Percentiles rank a stretch among this genome's conserved stretches.
These are phyloP conservation scores for Taphrina pruni DNA, from an alignment of 1,139 yeast species.

Conservation along the genomic window DNA sequence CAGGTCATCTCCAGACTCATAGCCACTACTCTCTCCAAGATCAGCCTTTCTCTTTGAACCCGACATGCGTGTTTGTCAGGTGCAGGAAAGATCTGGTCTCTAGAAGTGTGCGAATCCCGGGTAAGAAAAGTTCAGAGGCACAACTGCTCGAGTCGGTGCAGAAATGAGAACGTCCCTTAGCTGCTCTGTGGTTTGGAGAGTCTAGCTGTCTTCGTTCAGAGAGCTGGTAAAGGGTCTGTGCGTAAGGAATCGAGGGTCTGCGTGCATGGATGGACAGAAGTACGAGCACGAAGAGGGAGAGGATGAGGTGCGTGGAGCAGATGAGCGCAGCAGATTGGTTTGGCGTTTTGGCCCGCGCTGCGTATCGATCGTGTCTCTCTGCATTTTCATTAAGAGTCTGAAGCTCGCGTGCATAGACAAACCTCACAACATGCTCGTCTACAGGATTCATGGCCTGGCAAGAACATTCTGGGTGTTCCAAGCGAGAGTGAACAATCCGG, in stretches of 20 bases:
- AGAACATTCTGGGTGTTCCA: too few species aligned
- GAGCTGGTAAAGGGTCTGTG: too few species aligned
- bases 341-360: not conserved
- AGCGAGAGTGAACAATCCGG: too few species aligned
- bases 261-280: not conserved
- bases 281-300: conserved; percentile 1
- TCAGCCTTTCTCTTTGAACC: conserved; percentile 29
- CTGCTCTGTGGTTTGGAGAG: too few species aligned
- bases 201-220: too few species aligned
- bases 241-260: too few species aligned
- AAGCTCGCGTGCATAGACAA: conserved; percentile 3
- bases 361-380: conserved; percentile 1
- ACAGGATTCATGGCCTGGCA: not conserved
- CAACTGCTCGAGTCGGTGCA: not conserved
- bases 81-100: too few species aligned
- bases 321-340: conserved; percentile 11
- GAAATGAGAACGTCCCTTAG: too few species aligned
- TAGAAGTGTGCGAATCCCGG: too few species aligned
- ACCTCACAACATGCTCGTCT: conserved; percentile 9
- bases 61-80: not conserved
- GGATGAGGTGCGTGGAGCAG: conserved; percentile 22
- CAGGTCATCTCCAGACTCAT: conserved; percentile 28
- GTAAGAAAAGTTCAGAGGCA: not conserved
- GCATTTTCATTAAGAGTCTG: not conserved
- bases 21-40: conserved; percentile 22